Evolutionary conservation across 345 rosid genomes (phyloP).

Genomic region (Lagerstroemia speciosa): DNA sequence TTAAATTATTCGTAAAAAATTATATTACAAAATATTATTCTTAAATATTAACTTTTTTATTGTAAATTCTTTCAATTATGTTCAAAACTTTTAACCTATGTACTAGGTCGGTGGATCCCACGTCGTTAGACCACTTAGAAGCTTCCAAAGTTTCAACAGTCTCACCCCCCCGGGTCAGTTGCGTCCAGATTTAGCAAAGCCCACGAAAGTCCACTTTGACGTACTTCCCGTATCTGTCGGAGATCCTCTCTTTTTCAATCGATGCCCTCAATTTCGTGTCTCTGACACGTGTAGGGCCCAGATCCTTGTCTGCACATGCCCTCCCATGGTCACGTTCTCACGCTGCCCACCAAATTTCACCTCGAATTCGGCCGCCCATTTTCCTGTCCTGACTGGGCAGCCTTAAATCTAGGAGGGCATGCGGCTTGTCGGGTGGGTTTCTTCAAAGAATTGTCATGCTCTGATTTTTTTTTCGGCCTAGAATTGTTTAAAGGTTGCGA

Average conservation of each 20-base stretch:
- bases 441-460: too few species aligned
- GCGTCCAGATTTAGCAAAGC: not conserved
- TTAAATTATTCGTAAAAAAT: too few species aligned
- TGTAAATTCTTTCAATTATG: too few species aligned
- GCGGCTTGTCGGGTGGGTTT: too few species aligned
- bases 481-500: too few species aligned
- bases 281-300: slow-evolving; percentile 3
- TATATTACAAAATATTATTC: too few species aligned
- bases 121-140: not conserved
- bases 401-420: too few species aligned
- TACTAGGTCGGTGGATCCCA: not conserved
- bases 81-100: not conserved
- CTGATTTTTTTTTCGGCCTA: too few species aligned
- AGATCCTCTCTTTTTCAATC: not conserved
- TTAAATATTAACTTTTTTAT: too few species aligned
- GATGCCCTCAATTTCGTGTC: not conserved
- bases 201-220: not conserved
- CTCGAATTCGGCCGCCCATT: not conserved
- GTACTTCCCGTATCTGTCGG: not conserved
- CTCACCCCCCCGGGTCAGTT: not conserved
- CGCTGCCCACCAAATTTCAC: too few species aligned
- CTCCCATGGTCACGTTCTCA: not conserved
- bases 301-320: not conserved
- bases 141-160: not conserved
- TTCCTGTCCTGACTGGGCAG: not conserved